Conservation (phyloP, 208 protist genomes). For the Trypanosoma scelopori region DNA sequence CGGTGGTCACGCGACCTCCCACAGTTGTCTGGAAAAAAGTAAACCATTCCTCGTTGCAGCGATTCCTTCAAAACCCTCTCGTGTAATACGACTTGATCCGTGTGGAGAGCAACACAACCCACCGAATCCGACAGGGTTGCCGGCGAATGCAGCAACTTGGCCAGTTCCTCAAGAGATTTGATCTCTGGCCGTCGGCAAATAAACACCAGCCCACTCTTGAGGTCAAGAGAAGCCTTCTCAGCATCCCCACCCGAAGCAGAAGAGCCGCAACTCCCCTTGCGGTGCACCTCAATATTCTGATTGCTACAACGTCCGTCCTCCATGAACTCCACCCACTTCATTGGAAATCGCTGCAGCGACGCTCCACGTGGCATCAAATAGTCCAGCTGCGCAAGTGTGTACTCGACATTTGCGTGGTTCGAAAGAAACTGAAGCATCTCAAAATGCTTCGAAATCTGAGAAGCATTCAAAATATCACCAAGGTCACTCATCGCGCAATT, state of each 20-base stretch:
- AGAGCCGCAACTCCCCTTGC: neutral
- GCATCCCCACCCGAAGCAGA: neutral
- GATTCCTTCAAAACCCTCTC: conserved; percentile 43
- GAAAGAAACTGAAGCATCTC: conserved; percentile 80
- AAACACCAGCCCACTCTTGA: conserved; percentile 32
- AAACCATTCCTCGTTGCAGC: conserved; percentile 54
- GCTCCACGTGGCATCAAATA: conserved; percentile 76
- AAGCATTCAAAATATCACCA: conserved; percentile 54
- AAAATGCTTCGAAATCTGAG: conserved; percentile 85
- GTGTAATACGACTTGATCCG: conserved; percentile 70
- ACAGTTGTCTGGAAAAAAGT: conserved; percentile 77
- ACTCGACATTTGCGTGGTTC: conserved; percentile 60
- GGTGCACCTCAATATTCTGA: conserved; percentile 68
- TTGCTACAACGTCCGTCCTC: conserved; percentile 48
- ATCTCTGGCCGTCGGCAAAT: conserved; percentile 60
- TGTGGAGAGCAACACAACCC: conserved; percentile 84
- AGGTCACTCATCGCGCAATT: conserved; percentile 62
- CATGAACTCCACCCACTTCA: conserved; percentile 67
- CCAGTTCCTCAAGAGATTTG: conserved; percentile 50
- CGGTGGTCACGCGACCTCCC: conserved; percentile 23
- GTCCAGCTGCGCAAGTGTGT: conserved; percentile 77
- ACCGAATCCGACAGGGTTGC: conserved; percentile 56
- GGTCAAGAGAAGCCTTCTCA: neutral
- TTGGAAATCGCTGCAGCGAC: conserved; percentile 75
- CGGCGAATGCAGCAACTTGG: conserved; percentile 52